phyloP scores from a whole-genome alignment of 2,329 filamentous ascomycete species.

The Aspergillus fumigatiaffinis region DNA sequence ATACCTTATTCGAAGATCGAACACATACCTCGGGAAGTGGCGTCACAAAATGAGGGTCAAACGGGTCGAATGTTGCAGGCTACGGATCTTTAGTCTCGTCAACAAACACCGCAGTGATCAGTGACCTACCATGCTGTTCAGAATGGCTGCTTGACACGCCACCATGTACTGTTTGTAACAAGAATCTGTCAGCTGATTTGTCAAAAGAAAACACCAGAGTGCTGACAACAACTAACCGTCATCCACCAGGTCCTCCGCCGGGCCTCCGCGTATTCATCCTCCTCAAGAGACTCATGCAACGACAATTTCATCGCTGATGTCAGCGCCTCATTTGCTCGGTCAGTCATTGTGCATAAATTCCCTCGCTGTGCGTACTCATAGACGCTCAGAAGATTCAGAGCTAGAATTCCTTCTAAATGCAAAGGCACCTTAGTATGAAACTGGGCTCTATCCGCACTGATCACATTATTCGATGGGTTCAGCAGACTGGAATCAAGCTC shows the following conservation, averaged over 20 bases:
- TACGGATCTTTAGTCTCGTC: slow-evolving; percentile 4
- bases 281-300: slow-evolving; percentile 19
- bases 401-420: slow-evolving; percentile 23
- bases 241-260: slow-evolving; percentile 28
- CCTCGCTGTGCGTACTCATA: slow-evolving; percentile 31
- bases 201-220: background rate
- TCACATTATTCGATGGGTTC: slow-evolving; percentile 6
- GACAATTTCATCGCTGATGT: slow-evolving; percentile 22
- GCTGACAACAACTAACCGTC: slow-evolving; percentile 15
- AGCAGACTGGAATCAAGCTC: slow-evolving; percentile 24
- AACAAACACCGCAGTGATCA: background rate
- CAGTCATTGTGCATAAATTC: slow-evolving; percentile 26
- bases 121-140: slow-evolving; percentile 46
- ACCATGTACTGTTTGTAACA: slow-evolving; percentile 41
- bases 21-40: slow-evolving; percentile 15
- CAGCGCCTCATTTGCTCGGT: slow-evolving; percentile 25
- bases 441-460: slow-evolving; percentile 9
- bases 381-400: slow-evolving; percentile 24
- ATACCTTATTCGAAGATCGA: background rate
- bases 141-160: slow-evolving; percentile 50
- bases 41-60: slow-evolving; percentile 22
- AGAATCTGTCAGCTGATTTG: slow-evolving; percentile 1
- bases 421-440: slow-evolving; percentile 20
- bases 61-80: slow-evolving; percentile 14
- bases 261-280: slow-evolving; percentile 20